phyloP scores from a whole-genome alignment of 2,329 filamentous ascomycete species.

The Ceratocystiopsis minuta region DNA sequence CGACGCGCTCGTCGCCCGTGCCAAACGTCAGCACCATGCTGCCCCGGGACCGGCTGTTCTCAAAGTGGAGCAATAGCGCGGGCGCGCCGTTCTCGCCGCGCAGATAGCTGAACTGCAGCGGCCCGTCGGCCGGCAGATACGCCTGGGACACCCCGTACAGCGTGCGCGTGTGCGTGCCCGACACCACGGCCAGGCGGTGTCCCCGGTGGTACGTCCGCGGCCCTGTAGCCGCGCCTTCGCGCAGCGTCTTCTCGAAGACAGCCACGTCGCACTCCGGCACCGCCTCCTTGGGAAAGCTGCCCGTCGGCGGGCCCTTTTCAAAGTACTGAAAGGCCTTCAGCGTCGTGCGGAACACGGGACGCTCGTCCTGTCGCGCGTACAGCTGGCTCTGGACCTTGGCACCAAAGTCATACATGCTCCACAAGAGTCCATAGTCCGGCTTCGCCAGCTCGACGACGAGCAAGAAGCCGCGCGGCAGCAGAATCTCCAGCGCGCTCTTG shows the following conservation, averaged over 20 bases:
- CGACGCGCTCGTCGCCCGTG: constrained; percentile 50
- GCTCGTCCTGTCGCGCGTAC: constrained; percentile 51
- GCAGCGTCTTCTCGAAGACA: constrained; percentile 54
- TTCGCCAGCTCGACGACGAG: constrained; percentile 54
- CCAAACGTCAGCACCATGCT: constrained; percentile 64
- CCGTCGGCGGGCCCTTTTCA: constrained; percentile 50
- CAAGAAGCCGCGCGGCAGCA: constrained; percentile 58
- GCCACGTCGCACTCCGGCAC: constrained; percentile 53
- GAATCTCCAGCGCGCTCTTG: constrained; percentile 45
- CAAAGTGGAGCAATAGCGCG: constrained; percentile 52
- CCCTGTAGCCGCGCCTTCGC: constrained; percentile 54
- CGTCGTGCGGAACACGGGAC: constrained; percentile 47
- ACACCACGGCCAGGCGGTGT: constrained; percentile 61
- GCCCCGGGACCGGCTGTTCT: constrained; percentile 45
- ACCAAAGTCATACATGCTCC: constrained; percentile 74
- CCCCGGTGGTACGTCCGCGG: constrained; percentile 58
- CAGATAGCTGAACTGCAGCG: constrained; percentile 62
- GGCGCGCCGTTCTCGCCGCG: constrained; percentile 53
- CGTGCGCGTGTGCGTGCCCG: constrained; percentile 58
- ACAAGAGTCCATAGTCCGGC: constrained; percentile 60
- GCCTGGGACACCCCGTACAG: constrained; percentile 59
- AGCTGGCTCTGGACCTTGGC: constrained; percentile 57
- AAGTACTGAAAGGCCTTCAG: constrained; percentile 67
- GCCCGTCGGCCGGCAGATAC: constrained; percentile 39
- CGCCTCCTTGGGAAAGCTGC: constrained; percentile 58